Conservation (phyloP, 176 grass and related monocot species). For the Poa annua region DNA sequence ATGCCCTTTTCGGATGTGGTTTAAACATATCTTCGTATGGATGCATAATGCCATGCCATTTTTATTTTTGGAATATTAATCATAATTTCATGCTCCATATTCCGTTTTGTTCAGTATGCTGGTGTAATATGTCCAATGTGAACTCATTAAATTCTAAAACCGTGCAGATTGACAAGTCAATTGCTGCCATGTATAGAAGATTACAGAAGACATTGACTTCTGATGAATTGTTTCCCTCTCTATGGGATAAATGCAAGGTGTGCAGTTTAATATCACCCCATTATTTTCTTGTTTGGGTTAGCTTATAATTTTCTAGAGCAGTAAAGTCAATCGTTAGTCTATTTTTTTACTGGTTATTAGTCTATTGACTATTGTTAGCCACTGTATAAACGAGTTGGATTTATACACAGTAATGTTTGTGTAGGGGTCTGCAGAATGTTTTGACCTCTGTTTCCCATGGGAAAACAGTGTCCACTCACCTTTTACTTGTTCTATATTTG, state of each 20-base stretch:
- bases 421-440: not conserved
- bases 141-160: slow-evolving; percentile 35
- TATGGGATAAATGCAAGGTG: slow-evolving; percentile 98
- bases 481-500: slow-evolving; percentile 25
- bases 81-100: not conserved
- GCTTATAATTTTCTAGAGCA: slow-evolving; percentile 15
- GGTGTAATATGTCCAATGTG: not conserved
- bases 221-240: slow-evolving; percentile 87
- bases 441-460: not conserved
- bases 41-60: not conserved
- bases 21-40: not conserved
- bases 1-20: not conserved
- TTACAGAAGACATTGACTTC: slow-evolving; percentile 84
- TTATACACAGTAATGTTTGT: not conserved
- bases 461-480: not conserved
- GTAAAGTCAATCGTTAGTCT: not conserved
- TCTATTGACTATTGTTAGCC: not conserved
- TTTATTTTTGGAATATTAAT: not conserved
- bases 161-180: slow-evolving; percentile 87
- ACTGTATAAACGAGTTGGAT: not conserved
- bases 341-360: not conserved
- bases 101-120: slow-evolving; percentile 27
- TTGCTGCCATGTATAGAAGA: slow-evolving; percentile 82
- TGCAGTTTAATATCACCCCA: not conserved
- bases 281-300: not conserved